Conservation (phyloP, 2,329 filamentous ascomycete species). For the Claviceps sp. region DNA sequence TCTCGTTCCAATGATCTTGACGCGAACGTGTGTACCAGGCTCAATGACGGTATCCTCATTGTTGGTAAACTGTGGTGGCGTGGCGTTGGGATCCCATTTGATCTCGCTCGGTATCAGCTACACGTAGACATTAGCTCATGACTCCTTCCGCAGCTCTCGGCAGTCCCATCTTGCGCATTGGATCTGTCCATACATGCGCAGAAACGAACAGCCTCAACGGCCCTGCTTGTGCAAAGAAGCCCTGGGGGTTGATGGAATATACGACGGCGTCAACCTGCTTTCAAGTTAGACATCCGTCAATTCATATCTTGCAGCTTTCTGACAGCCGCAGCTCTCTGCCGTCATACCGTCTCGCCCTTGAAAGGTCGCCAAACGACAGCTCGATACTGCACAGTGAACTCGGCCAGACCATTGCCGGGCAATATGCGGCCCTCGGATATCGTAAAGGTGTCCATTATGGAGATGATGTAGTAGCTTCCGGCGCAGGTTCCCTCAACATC, state of each 20-base stretch:
- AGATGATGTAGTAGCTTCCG: conserved; percentile 93
- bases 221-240: conserved; percentile 78
- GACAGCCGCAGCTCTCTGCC: conserved; percentile 6
- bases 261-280: conserved; percentile 84
- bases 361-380: conserved; percentile 97
- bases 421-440: conserved; percentile 89
- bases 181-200: conserved; percentile 52
- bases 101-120: conserved; percentile 86
- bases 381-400: conserved; percentile 89
- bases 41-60: conserved; percentile 90
- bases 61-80: conserved; percentile 92
- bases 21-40: conserved; percentile 79
- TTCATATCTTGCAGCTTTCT: background rate
- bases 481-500: conserved; percentile 94
- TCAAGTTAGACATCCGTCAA: conserved; percentile 17
- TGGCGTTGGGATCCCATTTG: conserved; percentile 89
- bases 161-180: background rate
- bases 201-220: conserved; percentile 69
- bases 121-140: background rate
- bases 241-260: conserved; percentile 78
- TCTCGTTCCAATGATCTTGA: conserved; percentile 88
- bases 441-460: conserved; percentile 92
- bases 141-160: background rate
- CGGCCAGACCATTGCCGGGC: conserved; percentile 79
- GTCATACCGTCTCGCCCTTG: conserved; percentile 85